Conservation (phyloP, 768 basidiomycete species). For the Naganishia vishniacii region DNA sequence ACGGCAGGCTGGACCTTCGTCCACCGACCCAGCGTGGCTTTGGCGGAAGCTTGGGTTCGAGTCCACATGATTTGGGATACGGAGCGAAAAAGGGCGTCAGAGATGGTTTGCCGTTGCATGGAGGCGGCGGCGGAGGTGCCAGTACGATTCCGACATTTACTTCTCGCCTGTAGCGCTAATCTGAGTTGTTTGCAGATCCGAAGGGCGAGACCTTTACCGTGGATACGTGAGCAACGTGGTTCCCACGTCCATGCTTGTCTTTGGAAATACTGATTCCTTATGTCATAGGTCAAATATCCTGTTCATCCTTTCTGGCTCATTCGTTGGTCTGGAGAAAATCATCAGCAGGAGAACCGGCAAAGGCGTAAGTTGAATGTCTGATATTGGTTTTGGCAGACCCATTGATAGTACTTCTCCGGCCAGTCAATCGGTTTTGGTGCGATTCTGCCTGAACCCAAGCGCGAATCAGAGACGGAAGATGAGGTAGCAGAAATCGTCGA, state of each 20-base stretch:
- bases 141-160: not conserved
- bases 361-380: constrained; percentile 59
- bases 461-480: constrained; percentile 50
- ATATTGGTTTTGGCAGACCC: too few species aligned
- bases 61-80: constrained; percentile 21
- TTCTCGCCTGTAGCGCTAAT: not conserved
- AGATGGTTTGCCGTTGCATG: constrained; percentile 45
- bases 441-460: constrained; percentile 47
- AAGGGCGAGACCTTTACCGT: constrained; percentile 47
- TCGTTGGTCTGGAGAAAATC: constrained; percentile 80
- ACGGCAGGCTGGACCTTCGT: not conserved
- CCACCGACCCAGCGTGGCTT: constrained; percentile 7
- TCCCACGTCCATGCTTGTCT: not conserved
- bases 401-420: not conserved
- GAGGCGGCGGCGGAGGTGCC: constrained; percentile 34
- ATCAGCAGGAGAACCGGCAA: constrained; percentile 74
- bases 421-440: constrained; percentile 87
- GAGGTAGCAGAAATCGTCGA: constrained; percentile 57
- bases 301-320: constrained; percentile 93
- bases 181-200: constrained; percentile 25
- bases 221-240: constrained; percentile 36
- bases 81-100: constrained; percentile 42
- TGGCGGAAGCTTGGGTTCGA: constrained; percentile 28
- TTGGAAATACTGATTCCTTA: not conserved
- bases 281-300: constrained; percentile 83